phyloP scores from a whole-genome alignment of 352 stramenopile genomes.

The Phytophthora melonis region DNA sequence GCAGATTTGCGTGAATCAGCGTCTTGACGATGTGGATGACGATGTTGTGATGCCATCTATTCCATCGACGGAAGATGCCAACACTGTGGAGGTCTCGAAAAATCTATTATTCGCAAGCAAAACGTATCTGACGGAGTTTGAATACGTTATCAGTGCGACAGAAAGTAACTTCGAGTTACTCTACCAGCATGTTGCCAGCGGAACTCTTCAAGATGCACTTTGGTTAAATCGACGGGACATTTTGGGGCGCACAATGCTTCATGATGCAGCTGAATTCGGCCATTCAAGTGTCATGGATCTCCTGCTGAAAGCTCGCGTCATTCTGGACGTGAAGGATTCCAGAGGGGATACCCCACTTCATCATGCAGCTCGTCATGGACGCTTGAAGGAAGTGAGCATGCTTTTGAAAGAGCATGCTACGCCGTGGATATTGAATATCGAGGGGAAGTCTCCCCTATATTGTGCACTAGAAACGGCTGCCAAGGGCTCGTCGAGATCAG shows the following conservation, averaged over 20 bases:
- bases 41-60: conserved; percentile 3
- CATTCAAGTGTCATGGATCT: conserved; percentile 62
- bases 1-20: conserved; percentile 33
- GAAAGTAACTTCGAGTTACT: conserved; percentile 72
- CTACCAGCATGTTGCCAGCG: conserved; percentile 57
- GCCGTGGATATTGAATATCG: conserved; percentile 52
- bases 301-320: conserved; percentile 53
- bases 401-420: conserved; percentile 55
- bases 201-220: conserved; percentile 49
- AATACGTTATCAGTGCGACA: conserved; percentile 58
- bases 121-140: conserved; percentile 65
- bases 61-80: not conserved
- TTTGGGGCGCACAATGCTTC: conserved; percentile 64
- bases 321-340: conserved; percentile 50
- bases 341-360: conserved; percentile 68
- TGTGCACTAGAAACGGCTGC: conserved; percentile 60
- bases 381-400: conserved; percentile 62
- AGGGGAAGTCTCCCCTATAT: conserved; percentile 65
- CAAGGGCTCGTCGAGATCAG: not conserved
- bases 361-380: conserved; percentile 53
- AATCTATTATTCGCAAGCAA: conserved; percentile 32
- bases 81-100: not conserved
- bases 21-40: not conserved
- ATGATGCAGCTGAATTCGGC: conserved; percentile 68
- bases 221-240: conserved; percentile 63